phyloP scores from a whole-genome alignment of 148 eudicot species.

The Spergularia marina region DNA sequence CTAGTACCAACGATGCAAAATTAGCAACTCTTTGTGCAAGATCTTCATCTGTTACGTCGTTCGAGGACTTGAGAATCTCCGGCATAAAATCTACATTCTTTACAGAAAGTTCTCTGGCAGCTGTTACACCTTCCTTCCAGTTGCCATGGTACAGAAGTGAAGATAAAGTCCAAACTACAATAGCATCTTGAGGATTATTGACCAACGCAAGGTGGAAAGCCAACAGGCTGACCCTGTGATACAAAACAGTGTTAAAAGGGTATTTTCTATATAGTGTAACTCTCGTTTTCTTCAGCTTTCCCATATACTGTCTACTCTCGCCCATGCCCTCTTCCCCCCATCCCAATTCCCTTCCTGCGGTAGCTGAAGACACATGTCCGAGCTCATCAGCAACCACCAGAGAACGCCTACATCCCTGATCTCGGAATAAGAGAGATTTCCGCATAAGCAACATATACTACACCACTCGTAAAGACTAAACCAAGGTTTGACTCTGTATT shows the following conservation, averaged over 20 bases:
- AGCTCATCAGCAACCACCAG: background rate
- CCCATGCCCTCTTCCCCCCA: background rate
- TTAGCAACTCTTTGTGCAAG: constrained; percentile 53
- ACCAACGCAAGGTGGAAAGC: constrained; percentile 75
- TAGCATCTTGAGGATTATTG: constrained; percentile 62
- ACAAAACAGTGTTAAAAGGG: background rate
- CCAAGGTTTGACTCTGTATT: background rate
- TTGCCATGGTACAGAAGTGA: constrained; percentile 63
- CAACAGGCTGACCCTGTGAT: constrained; percentile 72
- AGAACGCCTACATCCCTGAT: background rate
- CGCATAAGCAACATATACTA: background rate
- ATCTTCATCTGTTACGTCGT: constrained; percentile 47
- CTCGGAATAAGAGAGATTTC: no score
- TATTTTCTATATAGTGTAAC: background rate
- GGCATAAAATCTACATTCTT: constrained; percentile 41
- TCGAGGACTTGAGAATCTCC: constrained; percentile 44
- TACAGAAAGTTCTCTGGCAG: constrained; percentile 50
- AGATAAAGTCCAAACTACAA: constrained; percentile 65
- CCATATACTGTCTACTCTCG: background rate
- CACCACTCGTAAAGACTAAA: background rate
- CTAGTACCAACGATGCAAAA: constrained; percentile 42
- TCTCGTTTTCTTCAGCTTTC: background rate
- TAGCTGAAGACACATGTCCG: background rate
- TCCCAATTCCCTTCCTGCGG: background rate
- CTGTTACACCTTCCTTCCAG: constrained; percentile 59